Conservation (phyloP, 441 rosid genomes). For the Monsonia emarginata region DNA sequence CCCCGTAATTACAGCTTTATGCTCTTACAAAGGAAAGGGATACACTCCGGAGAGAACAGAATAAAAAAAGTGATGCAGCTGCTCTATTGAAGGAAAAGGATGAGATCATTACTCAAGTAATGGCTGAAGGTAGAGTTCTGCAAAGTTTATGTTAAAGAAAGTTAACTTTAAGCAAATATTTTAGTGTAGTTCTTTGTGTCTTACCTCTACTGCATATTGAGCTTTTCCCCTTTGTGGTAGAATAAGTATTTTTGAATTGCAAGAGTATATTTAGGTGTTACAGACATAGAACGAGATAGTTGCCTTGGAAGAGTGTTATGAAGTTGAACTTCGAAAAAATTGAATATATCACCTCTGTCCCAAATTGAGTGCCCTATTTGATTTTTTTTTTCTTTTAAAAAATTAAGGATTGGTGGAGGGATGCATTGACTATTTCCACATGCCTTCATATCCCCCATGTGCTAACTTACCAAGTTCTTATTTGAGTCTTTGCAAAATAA, state of each 20-base stretch:
- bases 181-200: neutral
- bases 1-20: slow-evolving; percentile 48
- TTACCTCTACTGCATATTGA: neutral
- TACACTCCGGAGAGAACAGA: slow-evolving; percentile 93
- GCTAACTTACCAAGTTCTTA: neutral
- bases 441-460: too few relatives aligned
- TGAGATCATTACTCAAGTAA: slow-evolving; percentile 93
- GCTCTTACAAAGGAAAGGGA: slow-evolving; percentile 96
- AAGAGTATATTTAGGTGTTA: neutral
- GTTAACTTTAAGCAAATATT: neutral
- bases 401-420: too few relatives aligned
- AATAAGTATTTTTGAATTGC: neutral
- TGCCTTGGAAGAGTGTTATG: neutral
- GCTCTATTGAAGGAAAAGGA: slow-evolving; percentile 97
- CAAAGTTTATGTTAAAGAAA: slow-evolving; percentile 8
- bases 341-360: neutral
- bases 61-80: slow-evolving; percentile 87
- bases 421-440: neutral
- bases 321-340: neutral
- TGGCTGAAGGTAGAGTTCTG: slow-evolving; percentile 85
- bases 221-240: neutral
- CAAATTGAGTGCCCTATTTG: too few relatives aligned
- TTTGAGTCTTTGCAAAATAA: neutral
- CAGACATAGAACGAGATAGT: neutral
- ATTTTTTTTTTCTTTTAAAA: too few relatives aligned